phyloP scores from a whole-genome alignment of 352 stramenopile species.

The Globisporangium emineosum region DNA sequence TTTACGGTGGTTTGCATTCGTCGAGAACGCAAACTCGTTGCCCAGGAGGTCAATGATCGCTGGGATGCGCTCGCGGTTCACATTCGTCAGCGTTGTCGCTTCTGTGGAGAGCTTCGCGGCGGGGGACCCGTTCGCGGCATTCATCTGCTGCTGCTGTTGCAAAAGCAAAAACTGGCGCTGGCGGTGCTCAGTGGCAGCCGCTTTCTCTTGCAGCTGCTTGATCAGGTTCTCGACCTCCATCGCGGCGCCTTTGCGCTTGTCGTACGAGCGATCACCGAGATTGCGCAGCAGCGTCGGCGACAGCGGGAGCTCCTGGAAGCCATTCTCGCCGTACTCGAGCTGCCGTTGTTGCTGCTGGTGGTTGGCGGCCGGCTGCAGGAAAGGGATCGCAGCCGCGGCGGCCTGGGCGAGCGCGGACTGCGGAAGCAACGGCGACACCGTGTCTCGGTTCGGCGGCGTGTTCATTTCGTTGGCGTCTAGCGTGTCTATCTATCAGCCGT shows the following conservation, averaged over 20 bases:
- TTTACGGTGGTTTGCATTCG: slow-evolving; percentile 99
- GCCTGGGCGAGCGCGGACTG: slow-evolving; percentile 56
- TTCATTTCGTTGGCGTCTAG: not conserved
- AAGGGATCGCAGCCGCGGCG: slow-evolving; percentile 44
- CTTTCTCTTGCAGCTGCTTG: slow-evolving; percentile 95
- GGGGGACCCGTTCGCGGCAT: slow-evolving; percentile 18
- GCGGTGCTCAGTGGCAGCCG: slow-evolving; percentile 72
- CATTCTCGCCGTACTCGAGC: slow-evolving; percentile 2
- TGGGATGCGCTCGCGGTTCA: slow-evolving; percentile 80
- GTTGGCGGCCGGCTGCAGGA: slow-evolving; percentile 26
- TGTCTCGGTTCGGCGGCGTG: slow-evolving; percentile 13
- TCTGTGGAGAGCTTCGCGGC: slow-evolving; percentile 36
- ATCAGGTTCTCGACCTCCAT: slow-evolving; percentile 99
- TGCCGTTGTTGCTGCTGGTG: slow-evolving; percentile 4
- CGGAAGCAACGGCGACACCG: slow-evolving; percentile 46
- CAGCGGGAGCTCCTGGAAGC: slow-evolving; percentile 54
- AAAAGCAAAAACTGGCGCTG: slow-evolving; percentile 51
- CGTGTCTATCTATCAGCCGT: not conserved
- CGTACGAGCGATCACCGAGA: slow-evolving; percentile 97
- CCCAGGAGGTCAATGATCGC: slow-evolving; percentile 96
- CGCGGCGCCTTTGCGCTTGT: slow-evolving; percentile 99
- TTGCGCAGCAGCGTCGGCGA: slow-evolving; percentile 82
- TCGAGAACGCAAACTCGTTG: slow-evolving; percentile 97
- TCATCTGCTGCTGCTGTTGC: slow-evolving; percentile 45
- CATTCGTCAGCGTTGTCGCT: slow-evolving; percentile 30